These are phyloP conservation scores for Leishmania gerbilli DNA, from an alignment of 208 protist species.

Conservation along the genomic window DNA sequence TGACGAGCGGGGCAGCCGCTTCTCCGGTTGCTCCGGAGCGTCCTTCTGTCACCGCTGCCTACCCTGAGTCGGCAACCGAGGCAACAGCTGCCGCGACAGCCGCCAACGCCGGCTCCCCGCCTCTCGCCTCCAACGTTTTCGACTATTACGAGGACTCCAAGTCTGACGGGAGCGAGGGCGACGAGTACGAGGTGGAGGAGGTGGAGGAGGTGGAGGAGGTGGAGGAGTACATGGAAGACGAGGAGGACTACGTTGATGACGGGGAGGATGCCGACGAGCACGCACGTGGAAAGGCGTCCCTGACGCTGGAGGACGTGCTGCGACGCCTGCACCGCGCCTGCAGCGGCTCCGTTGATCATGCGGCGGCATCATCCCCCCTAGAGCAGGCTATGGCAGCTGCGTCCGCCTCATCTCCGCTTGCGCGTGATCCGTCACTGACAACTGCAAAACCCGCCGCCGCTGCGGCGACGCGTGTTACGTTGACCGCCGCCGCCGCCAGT, in stretches of 20 bases:
- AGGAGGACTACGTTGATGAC: constrained; percentile 20
- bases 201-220: constrained; percentile 33
- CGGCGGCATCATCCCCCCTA: constrained; percentile 1
- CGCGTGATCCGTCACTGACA: not conserved
- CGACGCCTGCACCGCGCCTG: constrained; percentile 27
- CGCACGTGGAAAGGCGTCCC: not conserved
- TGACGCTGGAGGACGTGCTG: constrained; percentile 26
- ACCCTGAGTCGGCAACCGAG: not conserved
- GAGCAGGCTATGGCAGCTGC: not conserved
- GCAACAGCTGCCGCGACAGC: not conserved
- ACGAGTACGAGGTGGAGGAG: constrained; percentile 32
- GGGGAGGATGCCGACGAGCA: constrained; percentile 7
- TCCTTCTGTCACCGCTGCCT: not conserved
- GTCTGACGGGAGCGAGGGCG: constrained; percentile 11
- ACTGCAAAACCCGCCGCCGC: constrained; percentile 1
- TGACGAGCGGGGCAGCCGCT: not conserved
- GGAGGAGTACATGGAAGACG: constrained; percentile 21
- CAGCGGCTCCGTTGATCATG: constrained; percentile 19
- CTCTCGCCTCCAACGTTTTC: constrained; percentile 16
- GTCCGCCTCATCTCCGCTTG: not conserved
- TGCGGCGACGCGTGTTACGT: not conserved
- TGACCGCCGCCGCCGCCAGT: not conserved
- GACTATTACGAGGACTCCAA: constrained; percentile 12
- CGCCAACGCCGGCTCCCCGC: not conserved
- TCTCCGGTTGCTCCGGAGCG: not conserved